phyloP scores from a whole-genome alignment of 176 grass and related monocot species.

The Oryza punctata region DNA sequence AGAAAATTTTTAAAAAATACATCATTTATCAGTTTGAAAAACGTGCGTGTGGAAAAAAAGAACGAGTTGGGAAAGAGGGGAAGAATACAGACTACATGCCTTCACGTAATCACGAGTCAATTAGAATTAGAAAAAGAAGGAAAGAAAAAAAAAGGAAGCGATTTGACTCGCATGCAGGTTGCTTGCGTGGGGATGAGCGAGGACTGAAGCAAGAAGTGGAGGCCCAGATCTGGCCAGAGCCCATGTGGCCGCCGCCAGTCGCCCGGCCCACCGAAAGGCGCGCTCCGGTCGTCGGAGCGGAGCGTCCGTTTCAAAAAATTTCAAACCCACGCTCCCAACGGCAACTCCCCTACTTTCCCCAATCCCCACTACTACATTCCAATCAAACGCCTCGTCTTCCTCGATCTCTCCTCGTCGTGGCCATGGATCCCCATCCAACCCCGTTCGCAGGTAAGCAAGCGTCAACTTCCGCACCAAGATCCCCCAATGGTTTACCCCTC shows the following conservation, averaged over 20 bases:
- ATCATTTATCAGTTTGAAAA: too few species aligned
- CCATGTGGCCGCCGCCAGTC: neutral
- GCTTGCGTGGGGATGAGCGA: too few species aligned
- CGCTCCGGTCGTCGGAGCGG: neutral
- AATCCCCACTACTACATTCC: neutral
- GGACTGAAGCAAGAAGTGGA: too few species aligned
- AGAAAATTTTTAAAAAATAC: too few species aligned
- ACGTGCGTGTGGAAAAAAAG: too few species aligned
- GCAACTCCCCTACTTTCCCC: neutral
- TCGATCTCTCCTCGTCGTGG: neutral
- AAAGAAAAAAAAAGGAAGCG: too few species aligned
- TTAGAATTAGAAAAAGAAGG: too few species aligned
- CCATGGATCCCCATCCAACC: slow-evolving; percentile 56
- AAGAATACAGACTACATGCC: too few species aligned
- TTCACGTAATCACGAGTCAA: too few species aligned
- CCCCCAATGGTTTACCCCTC: neutral
- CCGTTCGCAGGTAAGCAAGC: slow-evolving; percentile 48
- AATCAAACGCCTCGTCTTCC: slow-evolving; percentile 2
- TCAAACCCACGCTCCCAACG: slow-evolving; percentile 40
- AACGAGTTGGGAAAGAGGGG: too few species aligned
- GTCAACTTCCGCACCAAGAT: neutral
- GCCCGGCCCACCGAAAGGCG: neutral
- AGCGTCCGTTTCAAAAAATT: slow-evolving; percentile 44
- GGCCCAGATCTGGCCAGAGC: neutral
- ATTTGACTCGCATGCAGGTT: too few species aligned